A percentile compares a stretch with the other conserved stretches of the same genome.
These are phyloP conservation scores for Lotus japonicus DNA, from an alignment of 306 rosid species.

Conservation along the genomic window DNA sequence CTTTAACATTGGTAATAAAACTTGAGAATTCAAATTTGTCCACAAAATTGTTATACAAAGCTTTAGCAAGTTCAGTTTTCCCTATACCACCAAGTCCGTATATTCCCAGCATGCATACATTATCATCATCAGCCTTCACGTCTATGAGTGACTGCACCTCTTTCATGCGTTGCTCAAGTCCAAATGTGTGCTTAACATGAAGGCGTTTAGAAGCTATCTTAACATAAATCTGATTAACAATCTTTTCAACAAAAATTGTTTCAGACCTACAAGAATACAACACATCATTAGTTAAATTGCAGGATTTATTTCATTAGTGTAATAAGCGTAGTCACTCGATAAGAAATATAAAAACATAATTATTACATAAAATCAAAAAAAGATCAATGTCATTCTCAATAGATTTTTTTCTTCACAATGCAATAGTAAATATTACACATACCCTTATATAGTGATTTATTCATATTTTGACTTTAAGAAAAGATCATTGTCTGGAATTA, in stretches of 20 bases:
- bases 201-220: not conserved
- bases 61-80: conserved; percentile 18
- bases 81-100: not conserved
- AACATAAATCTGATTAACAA: not conserved
- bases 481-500: no score
- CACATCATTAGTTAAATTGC: no score
- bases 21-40: conserved; percentile 4
- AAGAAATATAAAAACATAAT: no score
- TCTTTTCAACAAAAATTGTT: not conserved
- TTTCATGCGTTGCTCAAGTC: not conserved
- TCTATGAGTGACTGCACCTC: not conserved
- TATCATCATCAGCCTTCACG: not conserved
- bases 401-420: no score
- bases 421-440: no score
- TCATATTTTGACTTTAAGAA: no score
- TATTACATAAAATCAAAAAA: no score
- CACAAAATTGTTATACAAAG: conserved; percentile 3
- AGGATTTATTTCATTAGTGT: no score
- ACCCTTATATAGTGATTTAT: no score
- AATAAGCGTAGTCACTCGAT: no score
- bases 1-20: conserved; percentile 1
- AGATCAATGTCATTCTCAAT: no score
- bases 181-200: not conserved
- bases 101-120: conserved; percentile 16
- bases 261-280: not conserved